Evolutionary conservation across 805 yeast species (phyloP), one percentile per base, ranked within the genome.

Genomic region (Metschnikowia aberdeeniae): DNA sequence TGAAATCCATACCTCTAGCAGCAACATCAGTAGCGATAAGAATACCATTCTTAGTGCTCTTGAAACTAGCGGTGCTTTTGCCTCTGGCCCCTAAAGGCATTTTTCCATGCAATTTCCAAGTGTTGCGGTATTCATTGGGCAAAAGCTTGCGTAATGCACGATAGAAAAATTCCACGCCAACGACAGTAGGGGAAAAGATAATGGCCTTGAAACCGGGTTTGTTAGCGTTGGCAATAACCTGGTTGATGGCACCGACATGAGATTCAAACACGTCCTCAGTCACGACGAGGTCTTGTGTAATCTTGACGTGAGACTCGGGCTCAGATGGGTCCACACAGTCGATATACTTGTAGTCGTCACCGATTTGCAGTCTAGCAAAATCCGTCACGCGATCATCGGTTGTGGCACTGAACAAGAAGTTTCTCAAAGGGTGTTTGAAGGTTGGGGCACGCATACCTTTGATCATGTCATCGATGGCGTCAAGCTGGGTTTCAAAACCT

Each of bases 1-100:
- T 93, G 76, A 92, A 87, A 70, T 92, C 97, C 84, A 92, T 82
- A 55, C 98, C 98, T 68, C 98, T 81, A 11, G 97, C 97, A 50
- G 90, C 95, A 47, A 92, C 97, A 66, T 89, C 96, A 6, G 97
- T 86, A 45, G 92, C 83, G 44, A 92, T 78, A 46, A 92, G 73
- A 36, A 90, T 60, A 45, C 88, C 86, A 64, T 46, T 61, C 46
- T 49, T 55, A 27, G 52, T 29, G 5, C 20, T 42, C 52, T 82
- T 77, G 71, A 83, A 86, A 30, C 59, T 58, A 41, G 70, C 72
- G 31, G 86, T 80, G 22, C 80, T 64, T 49, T 71, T 67, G 50
- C 83, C 85, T 62, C 98, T 82, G 37, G 70, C 75, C 22, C 72
- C 69, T 67, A 88, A 96, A 26, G 84, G 63, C 63, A 86, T 67